These are phyloP conservation scores for Fusarium abutilonis DNA, from an alignment of 2,329 filamentous ascomycete genomes.

Conservation along the genomic window DNA sequence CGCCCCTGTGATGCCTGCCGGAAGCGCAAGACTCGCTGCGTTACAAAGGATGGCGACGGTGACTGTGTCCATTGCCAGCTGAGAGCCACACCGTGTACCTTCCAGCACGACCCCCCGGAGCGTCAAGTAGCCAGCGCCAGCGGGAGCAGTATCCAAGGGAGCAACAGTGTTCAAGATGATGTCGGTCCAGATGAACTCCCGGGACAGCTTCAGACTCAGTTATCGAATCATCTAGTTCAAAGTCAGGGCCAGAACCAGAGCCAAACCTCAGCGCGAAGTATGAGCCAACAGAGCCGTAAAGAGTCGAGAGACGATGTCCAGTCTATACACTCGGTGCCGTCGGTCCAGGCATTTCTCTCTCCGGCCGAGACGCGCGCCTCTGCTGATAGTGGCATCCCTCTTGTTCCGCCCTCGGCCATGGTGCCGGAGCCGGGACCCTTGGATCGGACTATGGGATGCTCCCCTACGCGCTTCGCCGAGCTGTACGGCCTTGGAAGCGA, in stretches of 20 bases:
- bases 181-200: constrained; percentile 20
- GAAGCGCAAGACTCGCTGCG: constrained; percentile 49
- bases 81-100: constrained; percentile 44
- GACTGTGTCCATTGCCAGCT: constrained; percentile 47
- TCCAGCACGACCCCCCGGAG: constrained; percentile 46
- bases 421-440: constrained; percentile 31
- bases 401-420: constrained; percentile 32
- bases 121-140: constrained; percentile 37
- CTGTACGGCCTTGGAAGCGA: constrained; percentile 49
- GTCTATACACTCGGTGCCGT: constrained; percentile 38
- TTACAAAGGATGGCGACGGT: constrained; percentile 45
- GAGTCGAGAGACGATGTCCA: constrained; percentile 42
- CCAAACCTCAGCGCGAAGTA: constrained; percentile 18
- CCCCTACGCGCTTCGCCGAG: constrained; percentile 45
- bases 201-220: constrained; percentile 4
- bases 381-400: constrained; percentile 34
- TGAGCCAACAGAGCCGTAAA: constrained; percentile 36
- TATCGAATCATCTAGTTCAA: constrained; percentile 4
- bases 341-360: constrained; percentile 41
- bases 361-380: constrained; percentile 43
- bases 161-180: constrained; percentile 34
- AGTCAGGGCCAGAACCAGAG: constrained; percentile 19
- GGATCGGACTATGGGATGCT: constrained; percentile 42
- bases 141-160: constrained; percentile 23
- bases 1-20: constrained; percentile 49